phyloP scores from a whole-genome alignment of 495 filamentous ascomycete species.

The Daldinia loculata region DNA sequence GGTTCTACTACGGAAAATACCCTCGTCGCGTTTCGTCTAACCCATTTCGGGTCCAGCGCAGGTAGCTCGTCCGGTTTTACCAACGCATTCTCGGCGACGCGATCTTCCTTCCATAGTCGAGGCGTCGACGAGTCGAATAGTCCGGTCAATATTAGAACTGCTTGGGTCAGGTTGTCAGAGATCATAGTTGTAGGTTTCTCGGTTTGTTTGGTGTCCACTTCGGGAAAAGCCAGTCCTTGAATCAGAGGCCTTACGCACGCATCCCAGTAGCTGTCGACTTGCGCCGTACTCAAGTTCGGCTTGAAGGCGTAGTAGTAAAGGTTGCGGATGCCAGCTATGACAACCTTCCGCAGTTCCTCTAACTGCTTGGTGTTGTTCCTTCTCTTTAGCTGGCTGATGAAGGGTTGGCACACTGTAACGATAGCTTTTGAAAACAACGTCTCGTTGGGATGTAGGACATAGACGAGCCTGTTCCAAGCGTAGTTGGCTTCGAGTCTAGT shows the following conservation, averaged over 20 bases:
- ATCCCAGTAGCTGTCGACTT: conserved; percentile 83
- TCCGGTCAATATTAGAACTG: conserved; percentile 70
- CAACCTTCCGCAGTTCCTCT: conserved; percentile 65
- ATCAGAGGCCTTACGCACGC: conserved; percentile 69
- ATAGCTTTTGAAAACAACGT: conserved; percentile 66
- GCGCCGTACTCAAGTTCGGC: conserved; percentile 66
- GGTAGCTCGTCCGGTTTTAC: conserved; percentile 78
- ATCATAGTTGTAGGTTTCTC: conserved; percentile 30
- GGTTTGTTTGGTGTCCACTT: conserved; percentile 41
- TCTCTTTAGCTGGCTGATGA: conserved; percentile 73
- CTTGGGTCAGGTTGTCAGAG: conserved; percentile 49
- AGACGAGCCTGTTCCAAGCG: conserved; percentile 86
- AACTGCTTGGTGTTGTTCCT: conserved; percentile 65
- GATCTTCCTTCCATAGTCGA: conserved; percentile 76
- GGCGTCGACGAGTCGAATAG: conserved; percentile 72
- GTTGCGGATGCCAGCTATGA: conserved; percentile 75
- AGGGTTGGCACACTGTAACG: conserved; percentile 72
- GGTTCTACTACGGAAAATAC: conserved; percentile 72
- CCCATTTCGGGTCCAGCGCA: conserved; percentile 82
- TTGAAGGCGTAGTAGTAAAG: conserved; percentile 88
- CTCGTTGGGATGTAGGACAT: conserved; percentile 68
- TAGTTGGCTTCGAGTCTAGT: conserved; percentile 79
- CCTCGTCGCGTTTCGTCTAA: conserved; percentile 70
- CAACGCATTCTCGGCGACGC: conserved; percentile 64
- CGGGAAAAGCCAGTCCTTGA: conserved; percentile 49